Conservation (phyloP, 2,329 filamentous ascomycete genomes). For the Arachnomyces sp. region DNA sequence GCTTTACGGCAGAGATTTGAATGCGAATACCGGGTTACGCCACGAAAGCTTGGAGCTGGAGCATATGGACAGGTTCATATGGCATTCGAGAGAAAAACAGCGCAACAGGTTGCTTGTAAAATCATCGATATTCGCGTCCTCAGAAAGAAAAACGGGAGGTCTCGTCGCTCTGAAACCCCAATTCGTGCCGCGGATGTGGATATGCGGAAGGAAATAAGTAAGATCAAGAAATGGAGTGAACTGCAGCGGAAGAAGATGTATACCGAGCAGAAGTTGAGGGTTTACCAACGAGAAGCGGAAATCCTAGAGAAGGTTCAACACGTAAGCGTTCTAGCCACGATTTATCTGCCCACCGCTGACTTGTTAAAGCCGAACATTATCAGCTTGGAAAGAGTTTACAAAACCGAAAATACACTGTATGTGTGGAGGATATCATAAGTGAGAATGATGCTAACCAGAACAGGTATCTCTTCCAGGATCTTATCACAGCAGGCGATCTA, state of each 20-base stretch:
- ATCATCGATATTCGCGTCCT: constrained; percentile 31
- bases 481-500: constrained; percentile 53
- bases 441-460: constrained; percentile 9
- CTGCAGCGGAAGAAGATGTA: constrained; percentile 14
- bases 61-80: constrained; percentile 37
- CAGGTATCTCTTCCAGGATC: constrained; percentile 55
- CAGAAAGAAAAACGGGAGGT: constrained; percentile 9
- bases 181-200: constrained; percentile 14
- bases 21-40: constrained; percentile 29
- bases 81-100: constrained; percentile 27
- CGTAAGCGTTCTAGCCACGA: constrained; percentile 26
- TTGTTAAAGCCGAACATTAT: constrained; percentile 51
- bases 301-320: constrained; percentile 49
- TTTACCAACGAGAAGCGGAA: constrained; percentile 33
- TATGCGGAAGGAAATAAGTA: constrained; percentile 11
- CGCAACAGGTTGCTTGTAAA: constrained; percentile 40
- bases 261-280: constrained; percentile 22
- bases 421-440: constrained; percentile 11
- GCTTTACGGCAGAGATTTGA: constrained; percentile 22
- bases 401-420: constrained; percentile 45
- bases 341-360: constrained; percentile 1
- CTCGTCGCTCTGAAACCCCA: constrained; percentile 4
- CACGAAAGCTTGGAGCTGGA: constrained; percentile 35
- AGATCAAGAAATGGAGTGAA: constrained; percentile 13
- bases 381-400: constrained; percentile 49